Evolutionary conservation across 1,284 basidiomycete species (phyloP), one percentile per base, ranked within the genome.

Genomic region (Naganishia sp.): DNA sequence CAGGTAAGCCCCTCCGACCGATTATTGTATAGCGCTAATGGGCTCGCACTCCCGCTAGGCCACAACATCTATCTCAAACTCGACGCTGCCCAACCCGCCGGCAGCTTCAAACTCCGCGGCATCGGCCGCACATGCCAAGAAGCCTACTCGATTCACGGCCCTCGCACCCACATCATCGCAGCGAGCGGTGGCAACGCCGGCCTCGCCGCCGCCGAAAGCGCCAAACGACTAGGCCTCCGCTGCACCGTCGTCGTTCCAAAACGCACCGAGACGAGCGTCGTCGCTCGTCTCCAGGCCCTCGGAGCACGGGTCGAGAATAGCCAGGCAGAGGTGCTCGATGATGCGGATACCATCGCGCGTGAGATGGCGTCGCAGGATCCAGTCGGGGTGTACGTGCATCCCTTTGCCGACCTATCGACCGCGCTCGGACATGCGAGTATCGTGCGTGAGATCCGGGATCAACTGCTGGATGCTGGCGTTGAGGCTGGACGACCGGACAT

Each of bases 141-240:
- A 23, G 65, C 68, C 28, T 32, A 67, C 49, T 55, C 58, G 6
- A 17, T 66, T n/a, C 61, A 70, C 57, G 69, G 71, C 21, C n/a
- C 62, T 10, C 35, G 52, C 6, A 67, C 72, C 3, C 73, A 75
- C 46, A 63, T 78, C 11, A 64, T 77, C 5, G 71, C 70, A 32
- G 73, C 73, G 0, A 71, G 69, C 3, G 75, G 75, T 21, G 76
- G 76, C 0, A 78, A 78, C 68, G 76, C 76, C 18, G 76, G 75
- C 5, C 53, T 76, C 41, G 66, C 60, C 15, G 61, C 62, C 23
- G 60, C 66, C 0, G 56, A 55, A 51, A 70, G 72, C 13, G 74
- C 74, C 1, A 64, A 64, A 21, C 46, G 65, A 3, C 65, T 74
- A 1, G 71, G 71, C 7, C 64, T 74, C 15, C 66, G 57, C 13